phyloP scores from a whole-genome alignment of 2,329 filamentous ascomycete genomes.

The Aspergillus ibericus region DNA sequence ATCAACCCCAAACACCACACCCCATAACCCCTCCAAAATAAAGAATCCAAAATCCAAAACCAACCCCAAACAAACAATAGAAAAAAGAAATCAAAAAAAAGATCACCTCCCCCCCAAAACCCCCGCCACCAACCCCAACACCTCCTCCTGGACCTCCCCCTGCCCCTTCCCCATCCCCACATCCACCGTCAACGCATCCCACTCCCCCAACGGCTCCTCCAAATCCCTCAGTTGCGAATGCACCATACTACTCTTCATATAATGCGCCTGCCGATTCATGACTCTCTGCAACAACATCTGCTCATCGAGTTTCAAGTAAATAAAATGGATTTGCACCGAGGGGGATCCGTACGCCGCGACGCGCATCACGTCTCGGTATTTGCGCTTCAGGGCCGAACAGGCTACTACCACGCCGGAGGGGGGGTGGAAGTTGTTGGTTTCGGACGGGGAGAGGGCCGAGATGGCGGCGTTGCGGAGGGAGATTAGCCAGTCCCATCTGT shows the following conservation, averaged over 20 bases:
- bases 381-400: constrained; percentile 93
- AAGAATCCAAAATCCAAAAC: too few relatives aligned
- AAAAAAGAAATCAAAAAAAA: neutral
- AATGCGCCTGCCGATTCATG: constrained; percentile 73
- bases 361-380: constrained; percentile 90
- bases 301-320: constrained; percentile 81
- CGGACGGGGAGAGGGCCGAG: constrained; percentile 49
- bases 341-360: constrained; percentile 75
- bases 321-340: constrained; percentile 80
- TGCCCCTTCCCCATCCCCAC: constrained; percentile 53
- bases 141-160: constrained; percentile 59
- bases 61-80: neutral
- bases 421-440: constrained; percentile 46
- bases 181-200: constrained; percentile 71
- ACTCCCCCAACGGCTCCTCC: constrained; percentile 77
- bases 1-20: too few relatives aligned
- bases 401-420: constrained; percentile 83
- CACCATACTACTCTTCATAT: constrained; percentile 96
- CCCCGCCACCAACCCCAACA: constrained; percentile 58
- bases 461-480: constrained; percentile 65
- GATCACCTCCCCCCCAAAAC: constrained; percentile 49
- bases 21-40: too few relatives aligned
- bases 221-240: constrained; percentile 84
- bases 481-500: constrained; percentile 97
- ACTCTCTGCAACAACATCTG: constrained; percentile 75